Evolutionary conservation across 257 asterid genomes (phyloP).

Genomic region (Nicotiana paniculata): DNA sequence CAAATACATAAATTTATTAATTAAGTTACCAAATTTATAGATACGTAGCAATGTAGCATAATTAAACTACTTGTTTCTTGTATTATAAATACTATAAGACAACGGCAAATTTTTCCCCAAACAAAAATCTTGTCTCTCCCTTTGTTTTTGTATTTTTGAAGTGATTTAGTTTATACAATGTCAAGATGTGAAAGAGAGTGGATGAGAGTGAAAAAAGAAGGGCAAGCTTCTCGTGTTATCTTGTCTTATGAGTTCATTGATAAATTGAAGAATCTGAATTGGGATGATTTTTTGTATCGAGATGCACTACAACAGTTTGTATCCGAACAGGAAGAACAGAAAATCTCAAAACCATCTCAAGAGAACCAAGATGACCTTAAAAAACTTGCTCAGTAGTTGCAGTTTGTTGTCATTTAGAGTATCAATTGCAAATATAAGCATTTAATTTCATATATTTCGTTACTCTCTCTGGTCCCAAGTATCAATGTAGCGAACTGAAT

Average conservation of each 20-base stretch:
- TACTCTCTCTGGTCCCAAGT: too few relatives aligned
- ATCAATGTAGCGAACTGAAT: too few relatives aligned
- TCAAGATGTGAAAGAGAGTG: background rate
- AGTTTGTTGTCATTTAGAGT: too few relatives aligned
- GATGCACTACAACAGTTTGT: too few relatives aligned
- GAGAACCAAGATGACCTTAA: background rate
- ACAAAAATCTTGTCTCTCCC: background rate
- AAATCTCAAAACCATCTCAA: background rate
- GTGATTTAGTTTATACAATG: background rate
- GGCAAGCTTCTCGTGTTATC: background rate
- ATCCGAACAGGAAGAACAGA: too few relatives aligned
- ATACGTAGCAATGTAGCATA: background rate
- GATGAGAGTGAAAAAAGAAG: constrained; percentile 7
- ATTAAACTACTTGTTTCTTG: background rate
- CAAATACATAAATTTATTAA: background rate
- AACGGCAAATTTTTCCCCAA: background rate
- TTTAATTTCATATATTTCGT: too few relatives aligned
- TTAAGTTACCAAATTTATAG: background rate
- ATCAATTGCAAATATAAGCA: too few relatives aligned
- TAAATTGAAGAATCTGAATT: constrained; percentile 12
- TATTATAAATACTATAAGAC: background rate
- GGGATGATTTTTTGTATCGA: background rate
- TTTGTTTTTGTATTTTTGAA: background rate
- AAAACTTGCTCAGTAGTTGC: background rate
- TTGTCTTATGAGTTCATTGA: constrained; percentile 24